Evolutionary conservation across 306 rosid species (phyloP).

Genomic region (Castanea mollissima): DNA sequence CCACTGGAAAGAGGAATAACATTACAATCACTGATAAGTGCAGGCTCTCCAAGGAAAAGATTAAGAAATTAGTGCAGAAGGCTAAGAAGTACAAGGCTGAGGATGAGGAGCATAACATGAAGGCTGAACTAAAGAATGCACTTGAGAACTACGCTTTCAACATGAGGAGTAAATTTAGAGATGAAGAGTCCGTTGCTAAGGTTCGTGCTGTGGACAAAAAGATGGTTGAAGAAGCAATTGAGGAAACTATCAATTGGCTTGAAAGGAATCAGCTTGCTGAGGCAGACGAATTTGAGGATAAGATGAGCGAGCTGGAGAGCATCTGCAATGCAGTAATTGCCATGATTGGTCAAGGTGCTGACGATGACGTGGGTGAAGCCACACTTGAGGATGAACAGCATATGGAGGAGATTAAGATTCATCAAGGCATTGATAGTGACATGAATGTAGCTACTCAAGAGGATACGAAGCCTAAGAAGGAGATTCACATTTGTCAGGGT

Average conservation of each 20-base stretch:
- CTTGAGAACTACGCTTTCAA: constrained; percentile 48
- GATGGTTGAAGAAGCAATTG: constrained; percentile 50
- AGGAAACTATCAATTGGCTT: constrained; percentile 42
- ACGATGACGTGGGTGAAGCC: too few species aligned
- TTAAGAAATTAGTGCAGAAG: constrained; percentile 39
- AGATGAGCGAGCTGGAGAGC: neutral
- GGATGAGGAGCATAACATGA: constrained; percentile 19
- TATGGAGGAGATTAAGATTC: too few species aligned
- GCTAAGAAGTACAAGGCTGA: neutral
- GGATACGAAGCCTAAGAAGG: too few species aligned
- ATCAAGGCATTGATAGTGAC: too few species aligned
- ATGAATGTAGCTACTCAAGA: too few species aligned
- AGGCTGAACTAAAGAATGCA: constrained; percentile 46
- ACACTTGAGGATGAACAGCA: too few species aligned
- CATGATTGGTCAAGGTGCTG: neutral
- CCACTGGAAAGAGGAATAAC: constrained; percentile 41
- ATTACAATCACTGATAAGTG: constrained; percentile 42
- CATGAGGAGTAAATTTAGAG: constrained; percentile 52
- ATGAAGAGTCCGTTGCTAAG: constrained; percentile 47
- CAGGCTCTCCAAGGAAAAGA: constrained; percentile 33
- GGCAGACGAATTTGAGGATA: constrained; percentile 1
- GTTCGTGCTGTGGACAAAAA: constrained; percentile 41
- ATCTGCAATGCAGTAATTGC: neutral
- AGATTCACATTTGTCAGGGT: too few species aligned
- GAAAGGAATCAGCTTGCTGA: constrained; percentile 3